Base-by-base conservation (phyloP, 2,329 filamentous ascomycete genomes). In the Scedosporium dehoogii region DNA sequence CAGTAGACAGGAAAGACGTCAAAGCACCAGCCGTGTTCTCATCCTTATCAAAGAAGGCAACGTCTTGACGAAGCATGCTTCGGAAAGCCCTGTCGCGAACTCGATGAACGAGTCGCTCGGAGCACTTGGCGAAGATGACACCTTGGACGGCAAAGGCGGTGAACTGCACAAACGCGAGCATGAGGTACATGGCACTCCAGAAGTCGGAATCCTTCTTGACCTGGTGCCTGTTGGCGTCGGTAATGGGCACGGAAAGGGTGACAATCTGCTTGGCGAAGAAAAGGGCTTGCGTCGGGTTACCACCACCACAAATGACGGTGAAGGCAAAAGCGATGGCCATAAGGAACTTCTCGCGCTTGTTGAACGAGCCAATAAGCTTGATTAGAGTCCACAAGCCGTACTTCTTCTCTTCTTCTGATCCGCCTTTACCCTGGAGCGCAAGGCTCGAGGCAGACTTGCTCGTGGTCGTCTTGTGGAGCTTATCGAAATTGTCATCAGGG, bases 211-310 rank as follows among this genome's bases (percentile, higher is more conserved):
- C 83, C 18, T 81, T 78, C 66, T 87, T 84, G 60, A 96, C 80
- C 61, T 85, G 74, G 33, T 71, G 74, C 51, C 78, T 84, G 72
- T 80, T 79, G 42, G 67, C 73, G 16, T 76, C 73, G 27, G 79
- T 83, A 21, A 87, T 67, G 10, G 75, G 73, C 1, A 73, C 75
- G 6, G 87, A 84, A 12, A 94, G 80, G 7, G 86, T 84, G 64
- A 85, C 84, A 73, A 97, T 92, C 63, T 91, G 84, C 74, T 97
- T 96, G 69, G 92, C 88, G 69, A 97, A 96, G 75, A 97, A 88
- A 66, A 97, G 85, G 66, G 89, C 83, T 69, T 62, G 74, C 69
- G 82, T 85, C 10, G 90, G 90, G 71, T 96, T 92, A 60, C 88
- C 91, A 64, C 86, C 88, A 73, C 92, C 92, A 64, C 88, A 89